Evolutionary conservation across 768 basidiomycete genomes (phyloP).

Genomic region (Strobilomyces echinocephalus): DNA sequence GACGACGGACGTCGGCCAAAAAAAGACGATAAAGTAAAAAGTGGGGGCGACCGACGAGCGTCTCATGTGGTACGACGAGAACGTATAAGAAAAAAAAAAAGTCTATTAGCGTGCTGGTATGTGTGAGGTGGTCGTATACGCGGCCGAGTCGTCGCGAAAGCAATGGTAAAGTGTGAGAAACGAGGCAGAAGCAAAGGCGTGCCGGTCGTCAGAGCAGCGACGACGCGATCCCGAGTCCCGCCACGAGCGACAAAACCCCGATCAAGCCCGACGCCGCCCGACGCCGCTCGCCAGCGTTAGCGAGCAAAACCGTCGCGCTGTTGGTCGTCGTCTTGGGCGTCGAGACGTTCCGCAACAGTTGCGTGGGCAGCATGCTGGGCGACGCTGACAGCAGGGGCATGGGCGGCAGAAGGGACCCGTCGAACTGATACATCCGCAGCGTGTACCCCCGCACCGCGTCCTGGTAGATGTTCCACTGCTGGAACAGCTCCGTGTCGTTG

Average conservation of each 20-base stretch:
- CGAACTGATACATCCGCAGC: slow-evolving; percentile 73
- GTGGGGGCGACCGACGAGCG: neutral
- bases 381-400: slow-evolving; percentile 59
- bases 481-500: slow-evolving; percentile 67
- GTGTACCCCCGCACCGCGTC: slow-evolving; percentile 61
- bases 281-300: slow-evolving; percentile 25
- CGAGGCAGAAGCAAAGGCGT: too few species aligned
- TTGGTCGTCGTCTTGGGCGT: slow-evolving; percentile 3
- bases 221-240: slow-evolving; percentile 22
- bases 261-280: slow-evolving; percentile 14
- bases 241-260: slow-evolving; percentile 8
- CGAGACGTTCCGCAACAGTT: slow-evolving; percentile 53
- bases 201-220: slow-evolving; percentile 18
- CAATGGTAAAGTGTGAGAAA: neutral
- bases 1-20: slow-evolving; percentile 1
- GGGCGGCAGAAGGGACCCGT: slow-evolving; percentile 74
- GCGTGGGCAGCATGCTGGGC: slow-evolving; percentile 85
- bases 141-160: neutral
- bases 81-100: neutral
- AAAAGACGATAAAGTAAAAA: neutral
- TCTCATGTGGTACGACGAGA: slow-evolving; percentile 2
- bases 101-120: slow-evolving; percentile 24
- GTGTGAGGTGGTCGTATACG: slow-evolving; percentile 6
- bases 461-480: slow-evolving; percentile 64
- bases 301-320: slow-evolving; percentile 10